phyloP scores from a whole-genome alignment of 495 filamentous ascomycete species.

The Penicillium maclennaniae region DNA sequence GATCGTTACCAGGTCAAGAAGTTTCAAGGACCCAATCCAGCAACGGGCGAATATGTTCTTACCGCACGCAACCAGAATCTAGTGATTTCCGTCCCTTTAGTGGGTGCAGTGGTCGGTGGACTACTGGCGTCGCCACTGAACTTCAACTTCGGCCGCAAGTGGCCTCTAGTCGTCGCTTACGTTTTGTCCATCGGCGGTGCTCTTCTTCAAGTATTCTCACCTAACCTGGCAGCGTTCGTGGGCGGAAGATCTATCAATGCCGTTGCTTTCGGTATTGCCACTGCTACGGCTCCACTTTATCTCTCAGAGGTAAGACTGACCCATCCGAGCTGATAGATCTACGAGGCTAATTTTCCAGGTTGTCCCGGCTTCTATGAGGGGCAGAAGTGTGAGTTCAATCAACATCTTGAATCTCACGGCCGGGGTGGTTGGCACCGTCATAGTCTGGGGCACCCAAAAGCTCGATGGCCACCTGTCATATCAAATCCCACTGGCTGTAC shows the following conservation, averaged over 20 bases:
- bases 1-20: slow-evolving; percentile 24
- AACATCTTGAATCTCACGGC: slow-evolving; percentile 36
- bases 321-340: background rate
- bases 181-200: slow-evolving; percentile 33
- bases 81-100: slow-evolving; percentile 35
- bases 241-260: slow-evolving; percentile 32
- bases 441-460: slow-evolving; percentile 30
- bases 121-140: slow-evolving; percentile 33
- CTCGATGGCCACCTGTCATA: slow-evolving; percentile 23
- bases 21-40: slow-evolving; percentile 32
- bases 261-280: slow-evolving; percentile 32
- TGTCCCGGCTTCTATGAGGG: slow-evolving; percentile 35
- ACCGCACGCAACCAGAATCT: slow-evolving; percentile 38
- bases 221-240: slow-evolving; percentile 33
- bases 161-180: slow-evolving; percentile 33
- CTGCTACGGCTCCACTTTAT: slow-evolving; percentile 37
- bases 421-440: slow-evolving; percentile 32
- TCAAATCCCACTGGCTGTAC: slow-evolving; percentile 33
- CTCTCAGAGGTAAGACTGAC: slow-evolving; percentile 27
- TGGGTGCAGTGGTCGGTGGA: slow-evolving; percentile 33
- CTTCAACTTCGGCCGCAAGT: slow-evolving; percentile 33
- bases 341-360: slow-evolving; percentile 11
- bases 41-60: slow-evolving; percentile 22
- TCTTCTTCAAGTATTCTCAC: slow-evolving; percentile 36
- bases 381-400: slow-evolving; percentile 32